Base-by-base conservation (phyloP, 768 basidiomycete genomes). In the Tulasnella sp. region DNA sequence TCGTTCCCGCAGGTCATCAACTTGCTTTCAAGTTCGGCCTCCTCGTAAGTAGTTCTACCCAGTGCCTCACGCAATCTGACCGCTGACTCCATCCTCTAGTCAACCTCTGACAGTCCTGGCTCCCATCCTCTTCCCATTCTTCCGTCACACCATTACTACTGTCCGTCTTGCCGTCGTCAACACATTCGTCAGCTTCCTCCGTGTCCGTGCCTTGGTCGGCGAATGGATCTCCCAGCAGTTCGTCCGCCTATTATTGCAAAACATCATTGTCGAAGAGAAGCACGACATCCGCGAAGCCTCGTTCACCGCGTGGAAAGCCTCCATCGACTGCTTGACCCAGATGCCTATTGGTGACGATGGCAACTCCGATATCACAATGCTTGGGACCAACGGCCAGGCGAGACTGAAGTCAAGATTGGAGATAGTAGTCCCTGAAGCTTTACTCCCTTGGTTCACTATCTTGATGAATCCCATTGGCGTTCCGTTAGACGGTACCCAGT, bases 161-260 rank as follows among this genome's bases (percentile, higher is more conserved):
- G 98, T 99, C 77, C 94, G 98, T 10, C 88, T 97, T 19, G 93
- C 98, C 2, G 97, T 99, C 2, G 93, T 97, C 71, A 92, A 94
- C 80, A 96, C 96, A 0, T 87, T 99, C 14, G 89, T 91, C 78
- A 92, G 93, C 10, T 97, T 99, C 85, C 93, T 98, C 89, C 87
- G 88, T 34, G 93, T 95, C 10, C 85, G 90, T 9, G 89, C 91
- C 0, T 89, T 97, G 62, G 89, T 93, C 10, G 88, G 88, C 82
- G 91, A 92, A 76, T 99, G 98, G 98, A 89, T 97, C 81, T 86
- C 89, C 48, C 87, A 89, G 0, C 88, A 91, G 2, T 93, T 97
- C 82, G 87, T 98, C 79, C 91, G 92, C 1, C 89, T 98, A 10
- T 88, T 99, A 38, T 95, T 96, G 86, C 97, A 98, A 84, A 99